Evolutionary conservation across 164 flowering plant genomes (phyloP).

Genomic region (Vitis cinerea): DNA sequence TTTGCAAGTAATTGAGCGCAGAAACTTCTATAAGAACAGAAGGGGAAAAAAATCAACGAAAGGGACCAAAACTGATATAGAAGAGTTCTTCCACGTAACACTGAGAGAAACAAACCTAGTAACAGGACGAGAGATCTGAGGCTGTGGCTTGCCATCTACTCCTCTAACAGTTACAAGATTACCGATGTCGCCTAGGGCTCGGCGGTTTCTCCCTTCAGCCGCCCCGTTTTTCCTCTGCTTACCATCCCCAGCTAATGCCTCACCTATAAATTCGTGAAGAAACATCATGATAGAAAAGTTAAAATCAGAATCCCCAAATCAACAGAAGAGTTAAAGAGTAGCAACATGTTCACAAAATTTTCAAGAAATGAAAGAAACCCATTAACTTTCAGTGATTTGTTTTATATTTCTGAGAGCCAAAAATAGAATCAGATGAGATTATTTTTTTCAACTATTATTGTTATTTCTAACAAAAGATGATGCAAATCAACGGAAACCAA

Average conservation of each 20-base stretch:
- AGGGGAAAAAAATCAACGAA: not conserved
- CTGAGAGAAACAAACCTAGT: constrained; percentile 47
- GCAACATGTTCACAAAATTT: too few species aligned
- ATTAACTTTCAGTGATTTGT: not conserved
- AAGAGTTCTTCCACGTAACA: not conserved
- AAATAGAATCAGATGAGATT: too few species aligned
- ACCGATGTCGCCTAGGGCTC: constrained; percentile 78
- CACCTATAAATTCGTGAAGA: constrained; percentile 26
- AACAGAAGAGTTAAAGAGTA: not conserved
- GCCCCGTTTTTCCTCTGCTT: constrained; percentile 46
- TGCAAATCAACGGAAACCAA: too few species aligned
- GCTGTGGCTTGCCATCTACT: constrained; percentile 45
- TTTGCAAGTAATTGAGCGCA: constrained; percentile 82
- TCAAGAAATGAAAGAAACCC: not conserved
- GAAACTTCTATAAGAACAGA: constrained; percentile 53
- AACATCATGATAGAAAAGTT: not conserved
- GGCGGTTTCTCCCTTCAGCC: constrained; percentile 57
- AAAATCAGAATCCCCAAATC: not conserved
- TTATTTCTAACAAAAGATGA: too few species aligned
- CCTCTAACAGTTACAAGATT: constrained; percentile 56
- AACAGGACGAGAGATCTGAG: constrained; percentile 57
- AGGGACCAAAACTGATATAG: not conserved
- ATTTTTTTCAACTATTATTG: too few species aligned
- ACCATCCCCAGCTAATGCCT: constrained; percentile 40
- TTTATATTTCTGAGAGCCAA: not conserved